Evolutionary conservation across 331 rosid genomes (phyloP), one percentile per base, ranked within the genome.

Genomic region (Prunus yedoensis): DNA sequence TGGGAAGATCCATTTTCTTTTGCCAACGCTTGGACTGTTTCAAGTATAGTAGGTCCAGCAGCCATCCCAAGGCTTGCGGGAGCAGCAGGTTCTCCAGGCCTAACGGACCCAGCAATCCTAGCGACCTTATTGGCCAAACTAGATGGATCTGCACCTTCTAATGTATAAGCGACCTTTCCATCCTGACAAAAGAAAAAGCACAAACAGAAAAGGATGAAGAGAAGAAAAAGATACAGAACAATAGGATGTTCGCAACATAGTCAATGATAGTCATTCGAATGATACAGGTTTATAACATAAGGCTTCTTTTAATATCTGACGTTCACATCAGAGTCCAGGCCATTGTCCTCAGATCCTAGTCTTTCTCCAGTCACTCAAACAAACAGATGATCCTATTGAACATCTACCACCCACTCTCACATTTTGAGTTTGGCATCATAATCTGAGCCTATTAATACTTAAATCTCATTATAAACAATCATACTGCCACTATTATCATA

Each of bases 61-160:
- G 96, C 96, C 90, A 88, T 80, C 79, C 99, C 99, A 75, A 92
- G 97, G 81, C 97, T 90, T 15, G 97, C 97, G 13, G 97, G 92
- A 79, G 96, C 86, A 59, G 99, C 97, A 78, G 96, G 85, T 74
- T 88, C 89, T 54, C 97, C 93, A 74, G 93, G 85, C 66, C 67
- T 75, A 72, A 88, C 71, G 17, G 90, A 68, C 35, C 97, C 99
- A 62, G 96, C 90, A 77, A 93, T 81, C 87, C 87, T 94, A 68
- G 96, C 88, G 77, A 92, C 91, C 84, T 90, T 94, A 85, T 92
- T 89, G 63, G 97, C 97, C 89, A 94, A 85, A 87, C 97, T 92
- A 77, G 99, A 89, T 13, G 99, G 99, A 87, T 94, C 97, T n/a
- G 99, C 97, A 46, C 99, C 99, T 88, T 94, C 99, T 84, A 94